Base-by-base conservation (phyloP, 192 early-diverging fungal species). In the Pilobolus umbonatus region DNA sequence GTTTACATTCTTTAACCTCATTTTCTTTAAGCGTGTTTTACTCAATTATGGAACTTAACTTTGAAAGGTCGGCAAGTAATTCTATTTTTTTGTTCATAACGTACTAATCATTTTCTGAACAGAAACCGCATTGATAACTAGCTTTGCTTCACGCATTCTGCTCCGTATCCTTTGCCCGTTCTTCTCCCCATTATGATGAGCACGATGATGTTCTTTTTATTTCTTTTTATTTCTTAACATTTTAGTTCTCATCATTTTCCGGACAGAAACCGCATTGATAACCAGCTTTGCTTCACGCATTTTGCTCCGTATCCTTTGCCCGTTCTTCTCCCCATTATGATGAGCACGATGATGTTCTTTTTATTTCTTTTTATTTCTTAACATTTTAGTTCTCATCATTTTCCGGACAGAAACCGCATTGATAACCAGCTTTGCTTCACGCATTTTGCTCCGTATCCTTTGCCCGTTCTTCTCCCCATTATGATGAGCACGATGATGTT, bases 381-480 rank as follows among this genome's bases (percentile, higher is more conserved):
- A 3, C n/a, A 3, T 3, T 12, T 2, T 15, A 10, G 44, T 46
- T 25, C 17, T 46, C 4, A 24, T 46, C 44, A 25, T 46, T 46
- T 46, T 46, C 5, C 11, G 44, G 11, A 46, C 44, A 46, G 17
- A 46, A 46, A 24, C 25, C 44, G 44, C 21, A 46, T 24, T 46
- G 21, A 46, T 46, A 21, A 46, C 44, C 22, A 46, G 44, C 1
- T 24, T 24, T 46, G 22, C 22, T 24, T 46, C 11, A 46, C 22
- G 25, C 22, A 46, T 46, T 46, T 46, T 38, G 44, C 44, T 46
- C 44, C 44, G 44, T 22, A 46, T 46, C 44, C 17, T 46, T 46
- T 46, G 21, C 21, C 44, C 44, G 44, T 46, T 46, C 44, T 46
- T 21, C 44, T 46, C 21, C 44, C 44, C 44, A 46, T 46, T 46